These are phyloP conservation scores for Clarireedia paspali DNA, from an alignment of 2,329 filamentous ascomycete genomes.

Conservation along the genomic window DNA sequence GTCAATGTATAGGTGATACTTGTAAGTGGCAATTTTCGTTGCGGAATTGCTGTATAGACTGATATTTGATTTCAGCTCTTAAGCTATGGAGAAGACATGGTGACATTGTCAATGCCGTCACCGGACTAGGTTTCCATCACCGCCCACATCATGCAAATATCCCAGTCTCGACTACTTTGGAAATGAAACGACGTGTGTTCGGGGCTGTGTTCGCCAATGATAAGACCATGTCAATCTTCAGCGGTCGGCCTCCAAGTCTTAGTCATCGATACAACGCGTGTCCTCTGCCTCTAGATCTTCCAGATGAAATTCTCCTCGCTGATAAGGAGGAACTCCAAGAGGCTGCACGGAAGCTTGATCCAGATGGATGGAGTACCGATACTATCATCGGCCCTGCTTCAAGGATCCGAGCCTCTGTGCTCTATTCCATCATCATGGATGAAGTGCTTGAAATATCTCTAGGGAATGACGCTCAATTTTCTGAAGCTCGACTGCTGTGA, in stretches of 20 bases:
- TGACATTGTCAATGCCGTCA: conserved; percentile 30
- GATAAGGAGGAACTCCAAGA: conserved; percentile 32
- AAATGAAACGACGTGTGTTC: conserved; percentile 30
- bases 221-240: conserved; percentile 43
- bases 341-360: conserved; percentile 36
- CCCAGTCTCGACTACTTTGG: conserved; percentile 24
- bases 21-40: conserved; percentile 9
- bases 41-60: neutral
- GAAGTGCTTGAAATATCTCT: conserved; percentile 50
- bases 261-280: conserved; percentile 45
- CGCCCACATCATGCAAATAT: conserved; percentile 13
- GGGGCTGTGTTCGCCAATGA: conserved; percentile 37
- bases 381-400: conserved; percentile 38
- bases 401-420: conserved; percentile 37
- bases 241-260: conserved; percentile 46
- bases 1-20: conserved; percentile 34
- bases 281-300: conserved; percentile 46
- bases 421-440: conserved; percentile 44
- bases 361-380: conserved; percentile 43
- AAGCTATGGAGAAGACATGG: conserved; percentile 33
- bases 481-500: neutral
- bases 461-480: conserved; percentile 12
- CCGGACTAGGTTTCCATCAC: conserved; percentile 23
- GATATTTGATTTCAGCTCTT: conserved; percentile 14
- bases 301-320: conserved; percentile 41